Base-by-base conservation (phyloP, 208 protist genomes). In the Trichomonas vaginalis region DNA sequence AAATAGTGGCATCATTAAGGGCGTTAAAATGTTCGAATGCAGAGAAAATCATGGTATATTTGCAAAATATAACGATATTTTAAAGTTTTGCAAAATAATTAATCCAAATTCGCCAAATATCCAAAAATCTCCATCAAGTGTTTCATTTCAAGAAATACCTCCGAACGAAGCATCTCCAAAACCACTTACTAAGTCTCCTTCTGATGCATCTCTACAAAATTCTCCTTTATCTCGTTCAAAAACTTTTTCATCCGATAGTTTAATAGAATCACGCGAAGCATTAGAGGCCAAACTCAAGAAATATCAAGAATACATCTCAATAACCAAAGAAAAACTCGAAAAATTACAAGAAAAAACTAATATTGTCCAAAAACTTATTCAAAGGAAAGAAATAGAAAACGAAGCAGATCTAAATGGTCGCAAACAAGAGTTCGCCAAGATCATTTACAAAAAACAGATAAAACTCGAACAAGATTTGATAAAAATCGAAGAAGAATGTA, bases 1-100 rank as follows among this genome's bases (percentile, higher is more conserved):
- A 92, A 92, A 92, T 92, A 92, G 45, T 92, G 86, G 86, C 23
- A 92, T 45, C 35, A 92, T 92, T 27, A 92, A 92, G 51, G 86
- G 86, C 17, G 51, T 39, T 51, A 48, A 92, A 92, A n/a, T 48
- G 1, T 92, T 92, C n/a, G 45, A 48, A 37, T 92, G 86, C 45
- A 35, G 9, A 47, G 86, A 92, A 92, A n/a, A 51, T 42, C 45
- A 51, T 32, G 86, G 86, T 21, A 48, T 92, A 56, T 92, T 92
- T 32, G 45, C 46, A 2, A 35, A 47, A 39, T 15, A 51, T 8
- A 40, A 88, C 12, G 82, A 88, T 88, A 88, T 88, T n/a, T 14
- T 6, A n/a, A 88, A 47, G 17, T 8, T 42, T 32, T 45, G 40
- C 8, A 88, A 88, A 40, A 47, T 88, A 15, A n/a, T 47, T n/a